phyloP scores from a whole-genome alignment of 148 eudicot genomes.

The Talinum fruticosum region DNA sequence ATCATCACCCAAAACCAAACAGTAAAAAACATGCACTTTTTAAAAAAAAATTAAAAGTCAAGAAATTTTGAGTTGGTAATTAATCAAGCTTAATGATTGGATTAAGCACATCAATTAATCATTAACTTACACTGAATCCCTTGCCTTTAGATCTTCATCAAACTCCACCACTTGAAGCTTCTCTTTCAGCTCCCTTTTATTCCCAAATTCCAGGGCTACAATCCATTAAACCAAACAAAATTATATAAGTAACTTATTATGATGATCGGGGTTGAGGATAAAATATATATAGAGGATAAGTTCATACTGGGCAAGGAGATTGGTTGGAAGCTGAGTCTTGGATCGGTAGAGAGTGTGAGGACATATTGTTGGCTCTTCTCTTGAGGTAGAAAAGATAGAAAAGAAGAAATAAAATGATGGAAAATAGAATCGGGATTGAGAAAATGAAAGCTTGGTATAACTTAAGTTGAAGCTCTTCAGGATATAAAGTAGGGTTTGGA shows the following conservation, averaged over 20 bases:
- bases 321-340: slow-evolving; percentile 21
- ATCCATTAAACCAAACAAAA: background rate
- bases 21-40: slow-evolving; percentile 12
- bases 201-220: slow-evolving; percentile 36
- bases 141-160: slow-evolving; percentile 52
- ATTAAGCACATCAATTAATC: slow-evolving; percentile 9
- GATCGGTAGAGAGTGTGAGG: slow-evolving; percentile 28
- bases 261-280: background rate
- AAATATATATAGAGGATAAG: background rate
- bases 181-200: slow-evolving; percentile 45
- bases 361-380: slow-evolving; percentile 38
- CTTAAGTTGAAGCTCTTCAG: slow-evolving; percentile 65
- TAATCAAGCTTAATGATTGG: background rate
- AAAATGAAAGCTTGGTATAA: slow-evolving; percentile 78
- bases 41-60: background rate
- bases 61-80: background rate
- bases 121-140: slow-evolving; percentile 53
- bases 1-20: slow-evolving; percentile 15
- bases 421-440: slow-evolving; percentile 78
- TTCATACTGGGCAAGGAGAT: slow-evolving; percentile 26
- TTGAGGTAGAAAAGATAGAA: slow-evolving; percentile 86
- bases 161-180: slow-evolving; percentile 42
- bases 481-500: slow-evolving; percentile 49
- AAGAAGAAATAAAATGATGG: slow-evolving; percentile 71
- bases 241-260: background rate